phyloP scores from a whole-genome alignment of 1,284 basidiomycete genomes.

The Trichosporon faecale region DNA sequence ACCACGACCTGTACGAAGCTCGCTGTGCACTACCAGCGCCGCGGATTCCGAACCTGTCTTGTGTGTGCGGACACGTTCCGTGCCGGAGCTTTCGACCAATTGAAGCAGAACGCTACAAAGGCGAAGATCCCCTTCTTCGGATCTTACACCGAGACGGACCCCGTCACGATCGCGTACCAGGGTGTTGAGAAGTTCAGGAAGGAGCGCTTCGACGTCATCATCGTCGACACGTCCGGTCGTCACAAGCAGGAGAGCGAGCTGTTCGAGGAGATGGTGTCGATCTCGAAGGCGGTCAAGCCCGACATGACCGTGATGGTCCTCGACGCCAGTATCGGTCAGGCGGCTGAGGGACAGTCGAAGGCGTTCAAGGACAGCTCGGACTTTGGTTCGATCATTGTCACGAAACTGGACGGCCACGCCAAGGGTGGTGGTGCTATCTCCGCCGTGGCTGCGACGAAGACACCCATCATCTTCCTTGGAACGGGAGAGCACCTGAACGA shows the following conservation, averaged over 20 bases:
- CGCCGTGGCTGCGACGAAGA: slow-evolving; percentile 88
- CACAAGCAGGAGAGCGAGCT: slow-evolving; percentile 97
- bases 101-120: slow-evolving; percentile 88
- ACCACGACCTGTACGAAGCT: slow-evolving; percentile 97
- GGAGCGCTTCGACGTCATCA: slow-evolving; percentile 96
- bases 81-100: slow-evolving; percentile 97
- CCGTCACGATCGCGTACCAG: slow-evolving; percentile 87
- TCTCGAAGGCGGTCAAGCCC: slow-evolving; percentile 86
- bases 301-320: slow-evolving; percentile 87
- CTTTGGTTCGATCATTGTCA: slow-evolving; percentile 98
- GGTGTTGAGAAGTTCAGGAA: slow-evolving; percentile 97
- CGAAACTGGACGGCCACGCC: slow-evolving; percentile 99
- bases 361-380: slow-evolving; percentile 98
- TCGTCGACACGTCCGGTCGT: slow-evolving; percentile 96
- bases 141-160: slow-evolving; percentile 97
- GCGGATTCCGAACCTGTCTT: slow-evolving; percentile 96
- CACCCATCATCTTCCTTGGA: slow-evolving; percentile 97
- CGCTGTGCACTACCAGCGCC: slow-evolving; percentile 94
- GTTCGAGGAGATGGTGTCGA: slow-evolving; percentile 98
- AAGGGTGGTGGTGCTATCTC: slow-evolving; percentile 99
- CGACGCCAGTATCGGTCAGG: slow-evolving; percentile 82
- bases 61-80: slow-evolving; percentile 99
- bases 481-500: slow-evolving; percentile 96
- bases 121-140: slow-evolving; percentile 99
- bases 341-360: slow-evolving; percentile 89